These are phyloP conservation scores for Wickerhamiella nectarea DNA, from an alignment of 805 yeast species.

Conservation along the genomic window DNA sequence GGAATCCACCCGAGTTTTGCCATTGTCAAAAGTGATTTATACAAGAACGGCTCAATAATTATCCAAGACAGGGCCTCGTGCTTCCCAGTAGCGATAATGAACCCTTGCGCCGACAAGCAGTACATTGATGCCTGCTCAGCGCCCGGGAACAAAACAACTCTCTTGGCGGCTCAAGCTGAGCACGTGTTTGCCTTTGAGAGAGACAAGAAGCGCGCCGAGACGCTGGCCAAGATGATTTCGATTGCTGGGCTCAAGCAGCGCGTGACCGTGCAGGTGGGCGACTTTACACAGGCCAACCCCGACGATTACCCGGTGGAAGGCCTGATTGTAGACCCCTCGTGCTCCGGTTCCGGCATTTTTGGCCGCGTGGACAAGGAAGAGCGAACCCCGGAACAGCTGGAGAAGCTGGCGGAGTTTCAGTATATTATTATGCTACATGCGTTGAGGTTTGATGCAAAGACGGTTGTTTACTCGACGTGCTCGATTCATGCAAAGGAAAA, in stretches of 20 bases:
- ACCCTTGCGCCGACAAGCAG: constrained; percentile 43
- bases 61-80: constrained; percentile 96
- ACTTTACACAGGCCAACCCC: constrained; percentile 51
- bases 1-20: constrained; percentile 72
- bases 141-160: constrained; percentile 97
- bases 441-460: constrained; percentile 49
- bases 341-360: constrained; percentile 95
- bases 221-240: constrained; percentile 61
- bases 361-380: constrained; percentile 40
- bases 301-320: constrained; percentile 58
- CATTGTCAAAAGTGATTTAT: constrained; percentile 53
- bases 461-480: constrained; percentile 88
- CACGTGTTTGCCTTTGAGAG: constrained; percentile 66
- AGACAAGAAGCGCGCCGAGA: constrained; percentile 57
- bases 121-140: constrained; percentile 95
- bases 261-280: constrained; percentile 35
- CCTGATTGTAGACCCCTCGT: constrained; percentile 85
- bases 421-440: constrained; percentile 82
- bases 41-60: constrained; percentile 62
- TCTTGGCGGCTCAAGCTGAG: constrained; percentile 54
- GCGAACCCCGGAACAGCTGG: constrained; percentile 37
- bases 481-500: constrained; percentile 89
- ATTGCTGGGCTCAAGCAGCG: constrained; percentile 52
- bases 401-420: constrained; percentile 74
- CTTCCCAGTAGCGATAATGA: constrained; percentile 78